phyloP scores from a whole-genome alignment of 768 basidiomycete genomes.

The Boletus reticuloceps region DNA sequence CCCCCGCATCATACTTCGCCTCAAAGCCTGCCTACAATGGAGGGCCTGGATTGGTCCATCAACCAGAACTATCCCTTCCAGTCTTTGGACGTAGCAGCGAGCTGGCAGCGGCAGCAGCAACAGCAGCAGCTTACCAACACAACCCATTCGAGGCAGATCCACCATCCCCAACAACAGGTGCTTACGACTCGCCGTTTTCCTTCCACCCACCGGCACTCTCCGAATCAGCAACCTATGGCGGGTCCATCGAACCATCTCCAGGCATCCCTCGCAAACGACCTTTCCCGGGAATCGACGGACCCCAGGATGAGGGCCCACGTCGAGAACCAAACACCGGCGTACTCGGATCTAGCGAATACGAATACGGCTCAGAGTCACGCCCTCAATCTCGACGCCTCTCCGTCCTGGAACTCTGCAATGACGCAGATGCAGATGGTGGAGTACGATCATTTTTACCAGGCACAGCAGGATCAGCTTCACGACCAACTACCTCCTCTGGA shows the following conservation, averaged over 20 bases:
- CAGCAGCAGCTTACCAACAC: slow-evolving; percentile 30
- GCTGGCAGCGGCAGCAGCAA: slow-evolving; percentile 36
- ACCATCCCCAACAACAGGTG: slow-evolving; percentile 25
- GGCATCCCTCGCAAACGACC: slow-evolving; percentile 60
- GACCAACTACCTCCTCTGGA: slow-evolving; percentile 44
- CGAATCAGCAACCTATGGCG: slow-evolving; percentile 32
- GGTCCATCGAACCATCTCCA: slow-evolving; percentile 35
- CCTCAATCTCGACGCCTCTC: slow-evolving; percentile 78
- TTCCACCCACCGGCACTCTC: slow-evolving; percentile 65
- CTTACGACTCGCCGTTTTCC: slow-evolving; percentile 72
- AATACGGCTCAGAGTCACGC: slow-evolving; percentile 71
- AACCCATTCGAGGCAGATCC: slow-evolving; percentile 31
- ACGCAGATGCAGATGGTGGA: slow-evolving; percentile 47
- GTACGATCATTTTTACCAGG: slow-evolving; percentile 46
- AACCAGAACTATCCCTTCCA: slow-evolving; percentile 42
- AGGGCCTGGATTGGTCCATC: slow-evolving; percentile 54
- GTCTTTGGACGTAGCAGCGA: slow-evolving; percentile 37
- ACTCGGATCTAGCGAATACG: slow-evolving; percentile 45
- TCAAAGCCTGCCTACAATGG: slow-evolving; percentile 44
- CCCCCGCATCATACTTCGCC: slow-evolving; percentile 64
- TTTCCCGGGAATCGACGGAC: slow-evolving; percentile 54
- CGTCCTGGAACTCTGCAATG: slow-evolving; percentile 90
- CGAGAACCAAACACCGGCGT: slow-evolving; percentile 34
- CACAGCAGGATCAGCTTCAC: slow-evolving; percentile 34
- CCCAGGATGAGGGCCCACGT: slow-evolving; percentile 39